Evolutionary conservation across 2,329 filamentous ascomycete species (phyloP).

Genomic region (Ceratocystis colombiana): DNA sequence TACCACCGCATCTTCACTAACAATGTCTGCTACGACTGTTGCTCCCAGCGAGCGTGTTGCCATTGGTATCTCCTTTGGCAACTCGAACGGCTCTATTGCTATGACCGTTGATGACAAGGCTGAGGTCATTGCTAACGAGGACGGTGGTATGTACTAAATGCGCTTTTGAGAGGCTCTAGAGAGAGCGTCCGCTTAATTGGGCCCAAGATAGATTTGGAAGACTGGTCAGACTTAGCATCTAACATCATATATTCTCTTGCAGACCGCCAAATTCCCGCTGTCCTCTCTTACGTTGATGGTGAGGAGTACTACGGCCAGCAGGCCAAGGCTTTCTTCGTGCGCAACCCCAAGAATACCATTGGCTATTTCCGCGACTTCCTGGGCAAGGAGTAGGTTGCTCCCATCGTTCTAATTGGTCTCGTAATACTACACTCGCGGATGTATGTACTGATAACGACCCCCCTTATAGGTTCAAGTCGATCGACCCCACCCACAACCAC

Average conservation of each 20-base stretch:
- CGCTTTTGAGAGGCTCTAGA: too few species aligned
- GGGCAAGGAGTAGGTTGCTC: conserved; percentile 66
- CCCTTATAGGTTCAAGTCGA: conserved; percentile 60
- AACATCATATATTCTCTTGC: conserved; percentile 5
- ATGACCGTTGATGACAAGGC: conserved; percentile 88
- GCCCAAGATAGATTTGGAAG: background rate
- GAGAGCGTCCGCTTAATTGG: background rate
- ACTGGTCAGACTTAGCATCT: background rate
- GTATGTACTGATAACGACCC: background rate
- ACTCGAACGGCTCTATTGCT: conserved; percentile 96
- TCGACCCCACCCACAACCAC: conserved; percentile 92
- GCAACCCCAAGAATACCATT: conserved; percentile 86
- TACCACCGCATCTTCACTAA: conserved; percentile 7
- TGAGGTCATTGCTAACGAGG: conserved; percentile 97
- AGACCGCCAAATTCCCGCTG: conserved; percentile 95
- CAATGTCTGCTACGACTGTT: conserved; percentile 34
- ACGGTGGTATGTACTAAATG: conserved; percentile 60
- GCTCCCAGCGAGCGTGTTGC: conserved; percentile 52
- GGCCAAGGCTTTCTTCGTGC: conserved; percentile 85
- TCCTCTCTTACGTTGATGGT: conserved; percentile 87
- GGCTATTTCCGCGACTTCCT: conserved; percentile 94
- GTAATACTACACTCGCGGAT: background rate
- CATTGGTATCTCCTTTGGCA: conserved; percentile 96
- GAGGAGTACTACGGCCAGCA: conserved; percentile 96
- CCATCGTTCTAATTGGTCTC: background rate